phyloP scores from a whole-genome alignment of 2,329 filamentous ascomycete species.

The Berkeleyomyces rouxiae region DNA sequence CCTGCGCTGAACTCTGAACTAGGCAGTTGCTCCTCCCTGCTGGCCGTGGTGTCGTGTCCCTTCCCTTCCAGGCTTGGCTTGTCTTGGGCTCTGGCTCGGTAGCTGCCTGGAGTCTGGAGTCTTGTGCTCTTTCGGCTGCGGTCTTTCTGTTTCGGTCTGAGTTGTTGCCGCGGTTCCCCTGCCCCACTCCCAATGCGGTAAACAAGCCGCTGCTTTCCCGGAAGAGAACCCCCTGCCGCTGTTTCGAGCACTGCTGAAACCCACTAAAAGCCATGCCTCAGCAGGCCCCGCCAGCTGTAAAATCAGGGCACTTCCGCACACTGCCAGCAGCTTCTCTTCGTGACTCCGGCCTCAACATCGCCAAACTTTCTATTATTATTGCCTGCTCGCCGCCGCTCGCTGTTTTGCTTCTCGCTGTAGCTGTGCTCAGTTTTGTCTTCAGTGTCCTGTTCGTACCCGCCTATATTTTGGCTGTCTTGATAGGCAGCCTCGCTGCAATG shows the following conservation, averaged over 20 bases:
- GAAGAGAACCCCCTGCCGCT: background rate
- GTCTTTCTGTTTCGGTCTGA: background rate
- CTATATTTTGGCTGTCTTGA: constrained; percentile 6
- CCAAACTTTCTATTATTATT: constrained; percentile 3
- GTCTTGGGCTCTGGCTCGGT: background rate
- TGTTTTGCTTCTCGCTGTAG: background rate
- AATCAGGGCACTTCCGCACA: background rate
- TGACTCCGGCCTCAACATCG: background rate
- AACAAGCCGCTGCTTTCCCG: background rate
- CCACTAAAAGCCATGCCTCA: background rate
- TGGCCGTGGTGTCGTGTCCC: background rate
- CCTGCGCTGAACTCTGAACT: background rate
- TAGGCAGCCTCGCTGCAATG: constrained; percentile 4
- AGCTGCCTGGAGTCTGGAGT: background rate
- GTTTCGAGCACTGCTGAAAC: background rate
- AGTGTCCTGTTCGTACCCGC: constrained; percentile 9
- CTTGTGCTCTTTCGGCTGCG: background rate
- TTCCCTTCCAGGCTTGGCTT: background rate
- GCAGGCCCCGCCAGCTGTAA: background rate
- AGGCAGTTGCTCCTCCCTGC: background rate
- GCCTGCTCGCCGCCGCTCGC: constrained; percentile 4
- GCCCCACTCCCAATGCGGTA: background rate
- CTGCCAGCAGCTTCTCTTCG: background rate
- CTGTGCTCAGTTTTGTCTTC: constrained; percentile 11
- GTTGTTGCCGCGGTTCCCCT: background rate